Conservation (phyloP, 176 grass and related monocot genomes). For the Oryza meridionalis region DNA sequence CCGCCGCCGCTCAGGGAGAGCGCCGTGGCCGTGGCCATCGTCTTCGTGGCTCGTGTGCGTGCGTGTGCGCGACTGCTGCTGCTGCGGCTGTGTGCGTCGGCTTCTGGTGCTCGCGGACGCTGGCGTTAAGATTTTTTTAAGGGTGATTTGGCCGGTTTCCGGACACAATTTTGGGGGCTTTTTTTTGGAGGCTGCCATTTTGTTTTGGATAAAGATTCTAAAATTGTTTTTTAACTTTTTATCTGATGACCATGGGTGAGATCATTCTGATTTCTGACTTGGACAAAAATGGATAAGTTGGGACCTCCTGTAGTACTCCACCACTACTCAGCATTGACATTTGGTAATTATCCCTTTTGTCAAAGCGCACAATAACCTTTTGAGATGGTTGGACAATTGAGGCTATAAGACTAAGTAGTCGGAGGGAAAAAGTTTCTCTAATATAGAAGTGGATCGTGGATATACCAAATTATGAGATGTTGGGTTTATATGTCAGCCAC, state of each 20-base stretch:
- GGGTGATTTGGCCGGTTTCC: slow-evolving; percentile 5
- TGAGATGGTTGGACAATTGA: neutral
- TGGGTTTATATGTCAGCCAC: too few species aligned
- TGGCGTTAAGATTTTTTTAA: slow-evolving; percentile 28
- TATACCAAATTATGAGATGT: too few species aligned
- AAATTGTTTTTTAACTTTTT: neutral
- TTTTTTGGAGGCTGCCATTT: neutral
- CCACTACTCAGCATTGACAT: neutral
- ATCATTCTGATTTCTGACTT: neutral
- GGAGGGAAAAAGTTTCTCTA: too few species aligned
- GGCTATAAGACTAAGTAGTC: neutral
- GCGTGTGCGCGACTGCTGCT: too few species aligned
- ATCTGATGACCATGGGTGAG: neutral
- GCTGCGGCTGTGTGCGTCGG: slow-evolving; percentile 31
- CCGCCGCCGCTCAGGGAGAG: slow-evolving; percentile 49
- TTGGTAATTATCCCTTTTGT: neutral
- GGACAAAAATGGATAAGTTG: neutral
- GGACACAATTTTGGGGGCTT: slow-evolving; percentile 3
- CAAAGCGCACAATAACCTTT: neutral
- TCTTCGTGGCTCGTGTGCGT: slow-evolving; percentile 27
- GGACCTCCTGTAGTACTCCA: neutral
- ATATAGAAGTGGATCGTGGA: too few species aligned
- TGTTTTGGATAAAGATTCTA: neutral
- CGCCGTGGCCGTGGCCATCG: slow-evolving; percentile 73
- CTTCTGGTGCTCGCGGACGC: slow-evolving; percentile 30